Conservation (phyloP, 352 stramenopile species). For the Globisporangium uncinulatum region DNA sequence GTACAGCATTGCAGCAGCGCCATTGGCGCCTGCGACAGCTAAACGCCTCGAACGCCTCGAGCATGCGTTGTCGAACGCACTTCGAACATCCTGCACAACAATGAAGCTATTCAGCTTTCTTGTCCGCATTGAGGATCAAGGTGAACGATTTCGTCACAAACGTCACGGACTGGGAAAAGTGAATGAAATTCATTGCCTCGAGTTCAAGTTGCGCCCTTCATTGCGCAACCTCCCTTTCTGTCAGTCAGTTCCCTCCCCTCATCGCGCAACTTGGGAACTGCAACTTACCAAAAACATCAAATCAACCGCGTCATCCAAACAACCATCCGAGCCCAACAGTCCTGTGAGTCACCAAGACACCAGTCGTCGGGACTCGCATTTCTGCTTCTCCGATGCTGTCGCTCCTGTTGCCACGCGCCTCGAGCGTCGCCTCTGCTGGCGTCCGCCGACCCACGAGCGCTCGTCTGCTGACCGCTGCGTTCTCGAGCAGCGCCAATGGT, state of each 20-base stretch:
- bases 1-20: too few relatives aligned
- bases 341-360: too few relatives aligned
- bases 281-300: neutral
- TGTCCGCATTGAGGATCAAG: too few relatives aligned
- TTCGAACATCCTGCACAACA: too few relatives aligned
- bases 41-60: too few relatives aligned
- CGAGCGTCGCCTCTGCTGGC: neutral
- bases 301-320: neutral
- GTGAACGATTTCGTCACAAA: too few relatives aligned
- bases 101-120: too few relatives aligned
- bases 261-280: neutral
- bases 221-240: neutral
- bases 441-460: neutral
- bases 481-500: neutral
- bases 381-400: neutral
- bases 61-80: too few relatives aligned
- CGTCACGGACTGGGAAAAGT: too few relatives aligned
- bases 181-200: too few relatives aligned
- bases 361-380: neutral
- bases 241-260: neutral
- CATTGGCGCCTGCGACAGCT: too few relatives aligned
- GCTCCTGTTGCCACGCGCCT: neutral
- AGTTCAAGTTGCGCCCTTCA: too few relatives aligned
- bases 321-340: neutral
- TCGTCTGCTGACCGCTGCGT: neutral